A percentile compares a stretch with the other conserved stretches of the same genome.
These are phyloP conservation scores for Brassica incana DNA, from an alignment of 345 rosid species.

Conservation along the genomic window DNA sequence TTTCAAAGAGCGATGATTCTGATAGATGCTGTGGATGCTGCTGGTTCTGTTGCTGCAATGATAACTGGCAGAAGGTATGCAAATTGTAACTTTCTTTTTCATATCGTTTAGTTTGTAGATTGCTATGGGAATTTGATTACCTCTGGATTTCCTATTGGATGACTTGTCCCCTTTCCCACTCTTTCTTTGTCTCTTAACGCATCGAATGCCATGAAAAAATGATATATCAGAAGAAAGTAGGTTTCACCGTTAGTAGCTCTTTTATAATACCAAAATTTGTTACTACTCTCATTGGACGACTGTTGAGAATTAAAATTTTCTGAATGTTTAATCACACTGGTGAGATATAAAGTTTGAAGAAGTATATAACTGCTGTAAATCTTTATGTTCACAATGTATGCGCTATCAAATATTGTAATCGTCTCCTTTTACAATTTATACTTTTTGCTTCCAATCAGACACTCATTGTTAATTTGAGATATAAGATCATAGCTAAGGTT, in stretches of 20 bases:
- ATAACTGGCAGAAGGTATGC: slow-evolving; percentile 97
- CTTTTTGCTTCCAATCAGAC: slow-evolving; percentile 13
- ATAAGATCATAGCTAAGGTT: slow-evolving; percentile 33
- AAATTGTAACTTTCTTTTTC: slow-evolving; percentile 24
- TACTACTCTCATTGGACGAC: slow-evolving; percentile 10
- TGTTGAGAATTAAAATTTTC: background rate
- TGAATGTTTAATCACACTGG: slow-evolving; percentile 1
- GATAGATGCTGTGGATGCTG: slow-evolving; percentile 66
- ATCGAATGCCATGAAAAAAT: slow-evolving; percentile 7
- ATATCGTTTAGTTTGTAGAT: slow-evolving; percentile 6
- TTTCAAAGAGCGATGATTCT: slow-evolving; percentile 60
- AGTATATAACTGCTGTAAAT: background rate
- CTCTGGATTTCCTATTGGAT: slow-evolving; percentile 11
- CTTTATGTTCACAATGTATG: slow-evolving; percentile 9
- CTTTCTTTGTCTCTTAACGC: background rate
- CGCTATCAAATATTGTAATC: slow-evolving; percentile 1
- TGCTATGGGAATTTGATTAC: background rate
- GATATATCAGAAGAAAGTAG: slow-evolving; percentile 1
- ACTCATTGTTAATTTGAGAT: slow-evolving; percentile 1
- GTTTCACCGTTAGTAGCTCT: slow-evolving; percentile 5
- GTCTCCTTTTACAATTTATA: slow-evolving; percentile 18
- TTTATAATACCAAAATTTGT: background rate
- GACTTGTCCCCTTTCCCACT: background rate
- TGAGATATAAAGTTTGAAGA: slow-evolving; percentile 8
- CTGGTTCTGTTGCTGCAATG: slow-evolving; percentile 88